A percentile compares a stretch with the other conserved stretches of the same genome.
Evolutionary conservation across 176 grass and related monocot genomes (phyloP).

Genomic region (Musa schizocarpa): DNA sequence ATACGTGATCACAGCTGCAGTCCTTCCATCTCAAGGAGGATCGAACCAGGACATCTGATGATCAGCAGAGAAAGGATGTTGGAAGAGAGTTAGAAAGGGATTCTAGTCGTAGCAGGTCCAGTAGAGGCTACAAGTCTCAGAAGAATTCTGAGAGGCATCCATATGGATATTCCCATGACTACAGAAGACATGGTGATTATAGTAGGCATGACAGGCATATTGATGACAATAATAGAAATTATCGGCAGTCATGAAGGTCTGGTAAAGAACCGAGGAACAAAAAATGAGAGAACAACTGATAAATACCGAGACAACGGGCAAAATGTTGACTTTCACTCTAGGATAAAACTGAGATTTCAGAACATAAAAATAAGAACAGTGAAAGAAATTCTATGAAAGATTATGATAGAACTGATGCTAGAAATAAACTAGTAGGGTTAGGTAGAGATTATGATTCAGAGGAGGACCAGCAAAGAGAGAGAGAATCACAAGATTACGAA

Average conservation of each 20-base stretch:
- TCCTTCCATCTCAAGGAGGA: slow-evolving; percentile 39
- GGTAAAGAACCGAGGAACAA: slow-evolving; percentile 42
- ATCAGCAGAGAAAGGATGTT: slow-evolving; percentile 29
- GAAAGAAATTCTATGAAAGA: slow-evolving; percentile 28
- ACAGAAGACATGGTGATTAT: slow-evolving; percentile 57
- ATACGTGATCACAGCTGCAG: slow-evolving; percentile 42
- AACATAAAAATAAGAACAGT: slow-evolving; percentile 37
- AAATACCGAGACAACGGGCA: slow-evolving; percentile 30
- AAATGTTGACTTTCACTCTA: slow-evolving; percentile 29
- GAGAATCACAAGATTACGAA: background rate
- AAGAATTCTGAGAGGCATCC: slow-evolving; percentile 47
- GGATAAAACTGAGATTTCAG: slow-evolving; percentile 30
- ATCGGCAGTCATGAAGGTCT: slow-evolving; percentile 37
- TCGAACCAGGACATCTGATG: slow-evolving; percentile 25
- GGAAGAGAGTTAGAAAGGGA: slow-evolving; percentile 33
- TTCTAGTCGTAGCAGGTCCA: slow-evolving; percentile 10
- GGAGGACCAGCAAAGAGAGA: slow-evolving; percentile 20
- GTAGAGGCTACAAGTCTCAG: slow-evolving; percentile 41
- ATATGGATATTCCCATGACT: slow-evolving; percentile 38
- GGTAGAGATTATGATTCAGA: slow-evolving; percentile 19
- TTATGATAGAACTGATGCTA: slow-evolving; percentile 2
- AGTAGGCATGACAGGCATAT: slow-evolving; percentile 39
- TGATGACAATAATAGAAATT: slow-evolving; percentile 48
- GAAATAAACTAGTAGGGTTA: slow-evolving; percentile 28
- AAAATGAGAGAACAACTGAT: slow-evolving; percentile 25